These are phyloP conservation scores for Hawksworthiomyces lignivorus DNA, from an alignment of 2,329 filamentous ascomycete genomes.

Conservation along the genomic window DNA sequence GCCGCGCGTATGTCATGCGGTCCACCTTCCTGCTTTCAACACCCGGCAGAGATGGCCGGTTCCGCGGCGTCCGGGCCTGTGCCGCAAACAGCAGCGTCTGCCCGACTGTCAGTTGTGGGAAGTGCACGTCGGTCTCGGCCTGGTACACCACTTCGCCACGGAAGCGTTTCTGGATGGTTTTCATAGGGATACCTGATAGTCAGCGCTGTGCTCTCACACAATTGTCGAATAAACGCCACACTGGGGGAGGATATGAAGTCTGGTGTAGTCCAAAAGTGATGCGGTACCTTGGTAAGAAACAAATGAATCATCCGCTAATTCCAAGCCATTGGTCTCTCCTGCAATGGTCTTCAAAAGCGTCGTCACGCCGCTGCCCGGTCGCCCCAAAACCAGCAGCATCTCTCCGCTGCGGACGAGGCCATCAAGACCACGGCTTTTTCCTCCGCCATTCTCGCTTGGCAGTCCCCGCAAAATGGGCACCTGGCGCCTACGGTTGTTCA, in stretches of 20 bases:
- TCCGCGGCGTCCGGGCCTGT: conserved; percentile 56
- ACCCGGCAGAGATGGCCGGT: conserved; percentile 44
- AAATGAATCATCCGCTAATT: conserved; percentile 28
- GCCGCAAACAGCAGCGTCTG: conserved; percentile 76
- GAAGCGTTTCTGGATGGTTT: conserved; percentile 27
- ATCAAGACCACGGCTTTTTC: conserved; percentile 45
- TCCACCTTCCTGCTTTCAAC: conserved; percentile 43
- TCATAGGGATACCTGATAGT: conserved; percentile 7
- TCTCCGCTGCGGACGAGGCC: conserved; percentile 48
- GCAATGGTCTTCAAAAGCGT: conserved; percentile 56
- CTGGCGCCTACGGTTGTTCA: conserved; percentile 43
- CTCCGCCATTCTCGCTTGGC: too few relatives aligned
- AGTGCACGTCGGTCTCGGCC: conserved; percentile 76
- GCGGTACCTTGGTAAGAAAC: conserved; percentile 7
- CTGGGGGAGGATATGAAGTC: too few relatives aligned
- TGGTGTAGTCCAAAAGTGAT: not conserved
- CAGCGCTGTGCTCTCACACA: too few relatives aligned
- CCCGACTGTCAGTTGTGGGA: conserved; percentile 67
- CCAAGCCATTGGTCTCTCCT: conserved; percentile 52
- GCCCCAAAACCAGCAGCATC: conserved; percentile 49
- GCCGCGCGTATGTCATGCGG: conserved; percentile 33
- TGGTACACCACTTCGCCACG: conserved; percentile 51
- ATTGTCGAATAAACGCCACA: too few relatives aligned
- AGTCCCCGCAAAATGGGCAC: conserved; percentile 43
- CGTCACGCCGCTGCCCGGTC: conserved; percentile 50